Conservation (phyloP, 371 early-diverging fungal species). For the Apophysomyces elegans region DNA sequence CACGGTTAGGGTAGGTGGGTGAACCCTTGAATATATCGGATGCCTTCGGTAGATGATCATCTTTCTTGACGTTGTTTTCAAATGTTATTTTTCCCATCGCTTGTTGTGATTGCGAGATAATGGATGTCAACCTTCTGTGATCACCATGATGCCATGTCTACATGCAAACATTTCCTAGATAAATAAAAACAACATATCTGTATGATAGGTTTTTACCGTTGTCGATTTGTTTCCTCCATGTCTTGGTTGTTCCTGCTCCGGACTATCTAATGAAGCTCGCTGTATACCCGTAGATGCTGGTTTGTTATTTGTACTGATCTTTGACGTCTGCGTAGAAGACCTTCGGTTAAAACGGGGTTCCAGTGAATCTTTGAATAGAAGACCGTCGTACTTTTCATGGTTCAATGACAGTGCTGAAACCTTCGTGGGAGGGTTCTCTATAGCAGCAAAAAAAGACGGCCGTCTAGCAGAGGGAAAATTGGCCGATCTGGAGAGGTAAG, state of each 20-base stretch:
- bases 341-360: slow-evolving; percentile 47
- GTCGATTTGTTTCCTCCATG: slow-evolving; percentile 24
- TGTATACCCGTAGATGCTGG: slow-evolving; percentile 22
- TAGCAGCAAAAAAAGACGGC: slow-evolving; percentile 16
- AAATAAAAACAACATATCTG: neutral
- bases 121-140: slow-evolving; percentile 35
- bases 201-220: slow-evolving; percentile 23
- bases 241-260: slow-evolving; percentile 27
- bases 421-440: neutral
- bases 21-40: slow-evolving; percentile 42
- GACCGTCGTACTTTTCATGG: slow-evolving; percentile 62
- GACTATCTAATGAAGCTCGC: slow-evolving; percentile 37
- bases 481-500: slow-evolving; percentile 48
- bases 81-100: slow-evolving; percentile 38
- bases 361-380: slow-evolving; percentile 46
- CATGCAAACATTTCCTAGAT: neutral
- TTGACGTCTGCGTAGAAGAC: slow-evolving; percentile 12
- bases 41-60: slow-evolving; percentile 27
- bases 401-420: slow-evolving; percentile 22
- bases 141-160: slow-evolving; percentile 55
- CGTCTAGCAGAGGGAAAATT: slow-evolving; percentile 28
- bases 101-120: slow-evolving; percentile 49
- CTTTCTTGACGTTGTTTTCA: slow-evolving; percentile 36
- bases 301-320: slow-evolving; percentile 13
- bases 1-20: slow-evolving; percentile 30